Base-by-base conservation (phyloP, 2,329 filamentous ascomycete species). In the Oidium heveae region DNA sequence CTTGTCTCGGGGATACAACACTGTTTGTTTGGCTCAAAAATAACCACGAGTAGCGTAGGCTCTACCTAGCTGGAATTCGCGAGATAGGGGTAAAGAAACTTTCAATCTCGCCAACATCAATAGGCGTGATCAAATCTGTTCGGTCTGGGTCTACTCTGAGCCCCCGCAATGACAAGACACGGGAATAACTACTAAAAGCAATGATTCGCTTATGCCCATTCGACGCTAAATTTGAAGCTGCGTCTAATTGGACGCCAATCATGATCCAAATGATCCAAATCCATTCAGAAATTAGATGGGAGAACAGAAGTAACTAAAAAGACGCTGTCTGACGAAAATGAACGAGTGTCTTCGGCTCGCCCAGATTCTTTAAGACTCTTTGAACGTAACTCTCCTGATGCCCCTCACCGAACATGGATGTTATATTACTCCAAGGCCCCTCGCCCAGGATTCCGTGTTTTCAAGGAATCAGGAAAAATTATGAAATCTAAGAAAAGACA, bases 141-240 rank as follows among this genome's bases (percentile, higher is more conserved):
- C 16, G 20, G 2, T 24, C 44, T 15, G 16, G 16, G 2, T 18
- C 4, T 24, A 4, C 16, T 13, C 20, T 47, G 20, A 47, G n/a
- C 20, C 20, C 44, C 12, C 20, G 16, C 4, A 47, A 41, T 28
- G 22, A 39, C 53, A 41, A 59, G 43, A 53, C 55, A 39, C 54
- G 46, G 55, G 57, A 59, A 58, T 33, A 50, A 57, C 54, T 55
- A 46, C 52, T 47, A 55, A 58, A 58, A 54, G 51, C 44, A 2
- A 12, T 4, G 2, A 47, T n/a, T 47, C 4, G 44, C n/a, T 24
- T 47, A 13, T 47, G 4, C 20, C 12, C 20, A 13, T 47, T 20
- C 20, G 20, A 20, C 16, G 44, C 44, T 4, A 47, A 47, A 24
- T 20, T 47, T 4, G 6, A 18, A 47, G 12, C 20, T 18, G 16